A percentile compares a stretch with the other conserved stretches of the same genome.
Conservation (phyloP, 306 rosid genomes). For the Hippophae tibetana region DNA sequence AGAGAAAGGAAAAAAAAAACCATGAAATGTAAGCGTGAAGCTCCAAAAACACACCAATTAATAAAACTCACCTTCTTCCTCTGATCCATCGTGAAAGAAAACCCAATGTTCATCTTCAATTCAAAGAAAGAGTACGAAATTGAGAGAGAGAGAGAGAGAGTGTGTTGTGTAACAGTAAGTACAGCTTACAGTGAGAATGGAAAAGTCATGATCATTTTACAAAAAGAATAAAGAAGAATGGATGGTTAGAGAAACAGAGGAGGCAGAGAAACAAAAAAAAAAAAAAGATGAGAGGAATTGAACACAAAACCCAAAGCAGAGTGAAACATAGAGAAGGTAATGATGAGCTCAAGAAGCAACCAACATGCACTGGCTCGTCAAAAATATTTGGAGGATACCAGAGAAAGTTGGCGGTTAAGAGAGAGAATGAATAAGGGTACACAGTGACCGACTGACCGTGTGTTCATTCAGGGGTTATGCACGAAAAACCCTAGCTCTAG, state of each 20-base stretch:
- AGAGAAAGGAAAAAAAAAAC: background rate
- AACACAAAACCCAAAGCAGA: too few relatives aligned
- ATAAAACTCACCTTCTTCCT: conserved; percentile 25
- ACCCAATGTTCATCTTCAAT: background rate
- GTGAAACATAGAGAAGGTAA: background rate
- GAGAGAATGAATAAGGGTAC: conserved; percentile 1
- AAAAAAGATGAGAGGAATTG: too few relatives aligned
- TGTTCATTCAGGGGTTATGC: conserved; percentile 10
- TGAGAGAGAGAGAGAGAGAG: too few relatives aligned
- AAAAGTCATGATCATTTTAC: background rate
- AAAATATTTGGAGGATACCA: background rate
- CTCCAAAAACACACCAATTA: background rate
- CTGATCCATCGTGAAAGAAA: conserved; percentile 34
- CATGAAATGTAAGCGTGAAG: background rate
- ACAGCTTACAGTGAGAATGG: background rate
- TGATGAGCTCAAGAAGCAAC: background rate
- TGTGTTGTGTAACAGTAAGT: background rate
- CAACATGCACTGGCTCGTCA: conserved; percentile 3
- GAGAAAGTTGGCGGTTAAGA: background rate
- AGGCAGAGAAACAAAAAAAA: background rate
- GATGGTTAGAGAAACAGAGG: background rate
- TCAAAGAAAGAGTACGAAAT: background rate
- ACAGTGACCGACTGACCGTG: conserved; percentile 14
- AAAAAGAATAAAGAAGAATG: too few relatives aligned
- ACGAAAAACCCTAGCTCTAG: conserved; percentile 23